phyloP scores from a whole-genome alignment of 768 basidiomycete species.

The Trametes sanguinea region DNA sequence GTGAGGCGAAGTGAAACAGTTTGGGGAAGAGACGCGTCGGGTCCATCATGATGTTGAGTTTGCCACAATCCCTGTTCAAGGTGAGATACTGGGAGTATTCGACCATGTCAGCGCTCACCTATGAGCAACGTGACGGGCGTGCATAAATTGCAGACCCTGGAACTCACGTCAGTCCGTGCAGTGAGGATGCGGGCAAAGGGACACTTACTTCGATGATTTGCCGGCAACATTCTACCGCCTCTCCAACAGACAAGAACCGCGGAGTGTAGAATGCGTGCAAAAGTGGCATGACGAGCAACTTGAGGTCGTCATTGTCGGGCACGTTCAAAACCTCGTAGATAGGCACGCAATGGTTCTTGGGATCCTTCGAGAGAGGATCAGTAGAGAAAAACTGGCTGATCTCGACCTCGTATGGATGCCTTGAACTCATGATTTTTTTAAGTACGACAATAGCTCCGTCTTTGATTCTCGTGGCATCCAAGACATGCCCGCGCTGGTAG shows the following conservation, averaged over 20 bases:
- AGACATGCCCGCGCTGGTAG: background rate
- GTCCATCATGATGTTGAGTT: conserved; percentile 25
- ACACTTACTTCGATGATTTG: conserved; percentile 38
- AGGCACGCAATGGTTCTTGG: conserved; percentile 30
- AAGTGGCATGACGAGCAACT: conserved; percentile 36
- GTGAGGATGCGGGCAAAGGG: background rate
- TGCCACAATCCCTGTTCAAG: conserved; percentile 15
- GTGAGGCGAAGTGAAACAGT: conserved; percentile 29
- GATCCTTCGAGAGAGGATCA: conserved; percentile 7
- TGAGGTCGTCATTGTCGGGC: conserved; percentile 6
- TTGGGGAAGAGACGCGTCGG: conserved; percentile 27
- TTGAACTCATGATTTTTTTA: conserved; percentile 13
- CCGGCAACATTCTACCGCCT: conserved; percentile 36
- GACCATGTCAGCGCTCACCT: conserved; percentile 27
- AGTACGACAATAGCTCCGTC: conserved; percentile 22
- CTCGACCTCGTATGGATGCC: conserved; percentile 23
- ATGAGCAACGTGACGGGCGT: conserved; percentile 38
- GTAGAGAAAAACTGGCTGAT: conserved; percentile 12
- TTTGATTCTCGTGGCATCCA: conserved; percentile 26
- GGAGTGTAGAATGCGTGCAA: conserved; percentile 32
- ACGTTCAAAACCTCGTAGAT: conserved; percentile 26
- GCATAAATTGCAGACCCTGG: conserved; percentile 40
- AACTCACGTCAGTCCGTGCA: background rate
- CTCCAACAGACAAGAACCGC: conserved; percentile 37
- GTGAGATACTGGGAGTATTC: background rate